Percentiles rank a stretch among this genome's conserved stretches.
Conservation (phyloP, 805 yeast genomes). For the Cyberlindnera bimundalis region DNA sequence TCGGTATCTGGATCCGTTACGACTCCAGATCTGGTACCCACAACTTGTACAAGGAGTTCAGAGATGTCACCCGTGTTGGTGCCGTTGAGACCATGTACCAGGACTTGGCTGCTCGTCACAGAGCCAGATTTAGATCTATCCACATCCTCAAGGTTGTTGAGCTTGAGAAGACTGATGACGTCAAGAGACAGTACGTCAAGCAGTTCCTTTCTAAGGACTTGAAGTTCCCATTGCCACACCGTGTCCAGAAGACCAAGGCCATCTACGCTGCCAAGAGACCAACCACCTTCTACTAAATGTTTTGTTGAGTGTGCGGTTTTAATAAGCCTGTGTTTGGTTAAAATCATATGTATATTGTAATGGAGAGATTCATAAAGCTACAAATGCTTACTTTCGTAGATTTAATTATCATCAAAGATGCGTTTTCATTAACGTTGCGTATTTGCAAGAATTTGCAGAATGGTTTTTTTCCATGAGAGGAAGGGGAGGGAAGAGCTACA, state of each 20-base stretch:
- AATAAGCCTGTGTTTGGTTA: conserved; percentile 10
- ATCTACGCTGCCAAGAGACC: conserved; percentile 92
- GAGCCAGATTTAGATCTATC: conserved; percentile 99
- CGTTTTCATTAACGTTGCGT: too few species aligned
- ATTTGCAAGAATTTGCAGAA: too few species aligned
- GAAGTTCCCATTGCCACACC: conserved; percentile 99
- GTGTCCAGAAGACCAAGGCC: conserved; percentile 87
- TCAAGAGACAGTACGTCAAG: conserved; percentile 98
- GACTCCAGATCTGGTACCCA: conserved; percentile 99
- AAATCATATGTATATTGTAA: conserved; percentile 17
- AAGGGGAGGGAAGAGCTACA: too few species aligned
- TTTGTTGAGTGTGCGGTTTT: conserved; percentile 13
- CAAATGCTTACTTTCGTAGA: too few species aligned
- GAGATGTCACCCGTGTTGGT: conserved; percentile 98
- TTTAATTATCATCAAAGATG: too few species aligned
- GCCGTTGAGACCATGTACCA: conserved; percentile 98
- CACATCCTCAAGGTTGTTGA: conserved; percentile 99
- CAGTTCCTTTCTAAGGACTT: conserved; percentile 94
- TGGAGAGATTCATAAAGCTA: conserved; percentile 15
- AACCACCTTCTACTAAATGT: conserved; percentile 88
- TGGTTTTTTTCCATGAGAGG: too few species aligned
- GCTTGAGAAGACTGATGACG: conserved; percentile 95
- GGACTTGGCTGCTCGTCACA: conserved; percentile 99
- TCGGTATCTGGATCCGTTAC: conserved; percentile 99
- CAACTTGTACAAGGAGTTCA: conserved; percentile 99